Evolutionary conservation across 2,329 filamentous ascomycete genomes (phyloP), one percentile per base, ranked within the genome.

Genomic region (Gaeumannomyces sp.): DNA sequence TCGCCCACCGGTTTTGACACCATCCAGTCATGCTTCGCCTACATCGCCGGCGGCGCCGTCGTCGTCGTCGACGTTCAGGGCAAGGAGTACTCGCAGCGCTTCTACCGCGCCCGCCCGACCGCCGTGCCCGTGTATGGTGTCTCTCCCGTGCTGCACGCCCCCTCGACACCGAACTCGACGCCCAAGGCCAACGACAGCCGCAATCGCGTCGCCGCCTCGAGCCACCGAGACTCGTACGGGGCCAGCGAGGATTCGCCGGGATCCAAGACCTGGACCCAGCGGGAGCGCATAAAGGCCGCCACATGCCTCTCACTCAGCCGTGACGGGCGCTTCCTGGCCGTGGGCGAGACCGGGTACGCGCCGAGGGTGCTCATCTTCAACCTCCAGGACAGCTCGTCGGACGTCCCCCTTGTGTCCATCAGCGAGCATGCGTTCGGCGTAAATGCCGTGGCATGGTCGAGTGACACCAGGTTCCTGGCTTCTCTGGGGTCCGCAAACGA

Each of bases 261-360:
- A 57, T 87, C 85, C 63, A 92, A 89, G 74, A 92, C 89, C 16
- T 94, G 92, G 89, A 93, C 91, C 1, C 95, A 92, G 64, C 87
- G 92, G 69, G 95, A 98, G 76, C 87, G 93, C 69, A 93, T 98
- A 74, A 98, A 98, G 78, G 91, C 95, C 25, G 92, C 93, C 2
- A 97, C 93, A 6, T 96, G 93, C 72, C 85, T 99, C 31, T 89
- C 92, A 28, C 83, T 99, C 69, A 97, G 93, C 73, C 87, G 88
- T 1, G 93, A 97, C 76, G 93, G 91, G 38, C 90, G 86, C 70
- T 96, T 90, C 73, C 81, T 99, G 63, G 95, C 94, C 11, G 90
- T 98, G 3, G 95, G 95, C 71, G 95, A 99, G 84, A 96, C 93
- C 4, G 95, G 95, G 28, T 97, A 98, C 76, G 91, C 89, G 64